These are phyloP conservation scores for Xylaria acuta DNA, from an alignment of 495 filamentous ascomycete genomes.

Conservation along the genomic window DNA sequence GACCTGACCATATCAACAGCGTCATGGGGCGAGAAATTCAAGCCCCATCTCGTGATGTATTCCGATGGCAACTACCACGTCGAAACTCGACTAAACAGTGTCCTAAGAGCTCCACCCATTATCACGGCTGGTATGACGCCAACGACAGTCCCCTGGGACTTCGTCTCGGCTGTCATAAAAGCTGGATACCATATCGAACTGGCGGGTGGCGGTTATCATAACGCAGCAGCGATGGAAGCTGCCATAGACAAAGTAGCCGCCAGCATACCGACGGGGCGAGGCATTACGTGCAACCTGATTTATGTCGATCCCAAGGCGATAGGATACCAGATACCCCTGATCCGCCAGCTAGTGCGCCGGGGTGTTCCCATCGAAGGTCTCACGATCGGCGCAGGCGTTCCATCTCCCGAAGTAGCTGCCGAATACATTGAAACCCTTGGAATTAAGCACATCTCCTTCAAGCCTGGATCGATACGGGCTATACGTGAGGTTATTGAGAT, in stretches of 20 bases:
- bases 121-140: conserved; percentile 98
- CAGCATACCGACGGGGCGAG: conserved; percentile 74
- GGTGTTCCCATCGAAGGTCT: conserved; percentile 83
- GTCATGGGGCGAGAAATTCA: conserved; percentile 84
- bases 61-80: conserved; percentile 77
- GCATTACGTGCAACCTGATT: conserved; percentile 83
- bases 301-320: conserved; percentile 85
- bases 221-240: conserved; percentile 74
- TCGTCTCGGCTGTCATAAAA: conserved; percentile 90
- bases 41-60: conserved; percentile 74
- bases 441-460: conserved; percentile 81
- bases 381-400: conserved; percentile 80
- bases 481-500: conserved; percentile 79
- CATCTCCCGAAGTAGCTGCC: conserved; percentile 77
- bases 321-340: conserved; percentile 84
- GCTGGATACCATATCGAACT: conserved; percentile 93
- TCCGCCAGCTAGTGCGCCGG: conserved; percentile 72
- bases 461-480: conserved; percentile 75
- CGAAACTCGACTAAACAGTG: conserved; percentile 83
- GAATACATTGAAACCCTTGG: conserved; percentile 80
- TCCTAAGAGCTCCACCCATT: conserved; percentile 78
- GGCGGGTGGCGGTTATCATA: conserved; percentile 81
- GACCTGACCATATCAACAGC: conserved; percentile 80
- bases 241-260: conserved; percentile 79
- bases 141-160: conserved; percentile 93